These are phyloP conservation scores for Pelargonium australe DNA, from an alignment of 441 rosid genomes.

Conservation along the genomic window DNA sequence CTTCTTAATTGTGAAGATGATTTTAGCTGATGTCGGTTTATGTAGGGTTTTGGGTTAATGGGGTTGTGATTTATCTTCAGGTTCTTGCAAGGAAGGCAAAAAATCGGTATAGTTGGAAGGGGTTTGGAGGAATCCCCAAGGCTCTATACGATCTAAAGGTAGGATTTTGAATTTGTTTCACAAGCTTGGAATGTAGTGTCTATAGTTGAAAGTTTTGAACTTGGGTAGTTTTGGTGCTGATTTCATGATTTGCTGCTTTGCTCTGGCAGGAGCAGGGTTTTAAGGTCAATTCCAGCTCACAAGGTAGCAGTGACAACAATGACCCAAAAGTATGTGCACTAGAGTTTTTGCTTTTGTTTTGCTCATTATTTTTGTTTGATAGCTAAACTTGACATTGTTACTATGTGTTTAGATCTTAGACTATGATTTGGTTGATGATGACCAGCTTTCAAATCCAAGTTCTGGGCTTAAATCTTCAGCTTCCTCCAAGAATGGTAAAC, in stretches of 20 bases:
- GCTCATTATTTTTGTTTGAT: background rate
- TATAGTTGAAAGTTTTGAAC: background rate
- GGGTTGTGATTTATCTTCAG: constrained; percentile 29
- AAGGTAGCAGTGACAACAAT: constrained; percentile 24
- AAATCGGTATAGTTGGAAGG: constrained; percentile 86
- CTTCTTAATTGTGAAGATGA: background rate
- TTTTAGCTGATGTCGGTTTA: background rate
- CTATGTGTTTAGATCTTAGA: background rate
- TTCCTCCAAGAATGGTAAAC: constrained; percentile 39
- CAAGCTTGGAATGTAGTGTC: background rate
- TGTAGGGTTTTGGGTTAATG: background rate
- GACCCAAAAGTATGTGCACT: constrained; percentile 44
- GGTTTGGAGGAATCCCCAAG: constrained; percentile 68
- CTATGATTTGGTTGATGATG: background rate
- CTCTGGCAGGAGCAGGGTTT: constrained; percentile 51
- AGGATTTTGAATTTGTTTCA: background rate
- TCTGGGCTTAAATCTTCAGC: constrained; percentile 44
- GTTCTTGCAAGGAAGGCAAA: constrained; percentile 71
- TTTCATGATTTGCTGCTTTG: constrained; percentile 16
- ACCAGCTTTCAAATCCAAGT: constrained; percentile 11
- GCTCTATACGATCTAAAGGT: constrained; percentile 65
- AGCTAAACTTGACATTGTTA: background rate
- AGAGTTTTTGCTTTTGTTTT: background rate
- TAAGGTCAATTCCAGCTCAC: constrained; percentile 37
- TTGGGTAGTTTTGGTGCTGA: constrained; percentile 4